Evolutionary conservation across 208 protist genomes (phyloP), one percentile per base, ranked within the genome.

Genomic region (Acanthamoeba healyi): DNA sequence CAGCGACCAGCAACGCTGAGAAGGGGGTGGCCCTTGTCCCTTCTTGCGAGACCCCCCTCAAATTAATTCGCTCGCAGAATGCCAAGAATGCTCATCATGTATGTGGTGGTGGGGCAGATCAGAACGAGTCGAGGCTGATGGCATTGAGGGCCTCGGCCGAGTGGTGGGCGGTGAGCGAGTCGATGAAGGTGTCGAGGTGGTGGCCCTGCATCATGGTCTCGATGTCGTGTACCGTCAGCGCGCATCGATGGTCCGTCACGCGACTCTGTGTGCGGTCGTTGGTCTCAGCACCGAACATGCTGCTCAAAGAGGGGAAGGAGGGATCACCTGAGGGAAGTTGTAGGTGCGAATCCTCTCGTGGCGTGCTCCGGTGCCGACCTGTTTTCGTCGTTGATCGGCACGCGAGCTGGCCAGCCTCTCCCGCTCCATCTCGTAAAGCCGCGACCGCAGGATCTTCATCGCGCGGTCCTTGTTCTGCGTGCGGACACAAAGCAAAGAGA

Each of bases 291-390:
- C n/a, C n/a, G n/a, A n/a, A n/a, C n/a, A n/a, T n/a, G n/a, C n/a
- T n/a, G n/a, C n/a, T n/a, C n/a, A 74, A 29, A 29, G 12, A 17
- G n/a, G 36, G 65, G 26, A 42, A 29, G 17, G 65, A 10, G 54
- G 19, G 24, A 61, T 10, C 6, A 74, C 95, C 82, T 98, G 97
- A 24, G 95, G 92, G 34, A 94, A 97, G 70, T 98, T 98, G 86
- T 98, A 98, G 2, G 97, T 98, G 56, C 97, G 94, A 70, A 98
- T 97, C 9, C 96, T 61, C 74, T 98, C 97, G 1, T 86, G 95
- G 26, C 97, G 44, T 15, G 26, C 51, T 1, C 94, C 97, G 9
- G 44, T 93, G 54, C 54, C 67, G 32, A 96, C 42, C 72, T 95
- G 95, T 56, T 95, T 74, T 0, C 63, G 51, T 77, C 97, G 84